A percentile compares a stretch with the other conserved stretches of the same genome.
These are phyloP conservation scores for Dioscorea dumetorum DNA, from an alignment of 106 monocot species.

Conservation along the genomic window DNA sequence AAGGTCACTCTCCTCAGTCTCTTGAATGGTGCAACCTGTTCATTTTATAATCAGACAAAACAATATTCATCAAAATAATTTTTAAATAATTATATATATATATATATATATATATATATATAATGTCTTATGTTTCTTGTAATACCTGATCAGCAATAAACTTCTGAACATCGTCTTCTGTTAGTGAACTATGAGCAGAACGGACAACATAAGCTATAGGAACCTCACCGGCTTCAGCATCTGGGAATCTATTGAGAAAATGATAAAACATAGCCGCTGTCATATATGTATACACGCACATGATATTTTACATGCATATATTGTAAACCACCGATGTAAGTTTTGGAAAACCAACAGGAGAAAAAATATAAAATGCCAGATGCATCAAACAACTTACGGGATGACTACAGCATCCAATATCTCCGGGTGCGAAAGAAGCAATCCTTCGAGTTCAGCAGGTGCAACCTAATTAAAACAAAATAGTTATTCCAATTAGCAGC, in stretches of 20 bases:
- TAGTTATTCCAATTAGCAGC: too few species aligned
- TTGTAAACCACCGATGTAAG: too few species aligned
- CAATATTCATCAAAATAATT: too few species aligned
- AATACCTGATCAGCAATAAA: slow-evolving; percentile 76
- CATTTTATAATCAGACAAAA: not conserved
- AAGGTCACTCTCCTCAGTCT: slow-evolving; percentile 71
- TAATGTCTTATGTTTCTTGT: too few species aligned
- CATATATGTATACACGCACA: too few species aligned
- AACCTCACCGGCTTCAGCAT: slow-evolving; percentile 88
- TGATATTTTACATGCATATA: not conserved
- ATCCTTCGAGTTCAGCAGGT: slow-evolving; percentile 86
- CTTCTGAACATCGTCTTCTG: slow-evolving; percentile 57
- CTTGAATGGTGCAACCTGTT: slow-evolving; percentile 84
- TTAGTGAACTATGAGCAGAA: slow-evolving; percentile 44
- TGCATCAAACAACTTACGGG: not conserved
- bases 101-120: too few species aligned
- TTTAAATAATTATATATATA: too few species aligned
- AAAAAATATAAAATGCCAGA: not conserved
- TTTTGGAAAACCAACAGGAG: not conserved
- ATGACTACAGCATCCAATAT: slow-evolving; percentile 90
- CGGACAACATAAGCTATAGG: slow-evolving; percentile 81
- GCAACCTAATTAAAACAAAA: slow-evolving; percentile 52
- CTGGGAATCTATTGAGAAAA: slow-evolving; percentile 45
- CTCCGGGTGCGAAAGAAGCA: slow-evolving; percentile 79
- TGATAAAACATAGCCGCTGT: not conserved